A percentile compares a stretch with the other conserved stretches of the same genome.
Conservation (phyloP, 306 rosid species). For the Datisca glomerata region DNA sequence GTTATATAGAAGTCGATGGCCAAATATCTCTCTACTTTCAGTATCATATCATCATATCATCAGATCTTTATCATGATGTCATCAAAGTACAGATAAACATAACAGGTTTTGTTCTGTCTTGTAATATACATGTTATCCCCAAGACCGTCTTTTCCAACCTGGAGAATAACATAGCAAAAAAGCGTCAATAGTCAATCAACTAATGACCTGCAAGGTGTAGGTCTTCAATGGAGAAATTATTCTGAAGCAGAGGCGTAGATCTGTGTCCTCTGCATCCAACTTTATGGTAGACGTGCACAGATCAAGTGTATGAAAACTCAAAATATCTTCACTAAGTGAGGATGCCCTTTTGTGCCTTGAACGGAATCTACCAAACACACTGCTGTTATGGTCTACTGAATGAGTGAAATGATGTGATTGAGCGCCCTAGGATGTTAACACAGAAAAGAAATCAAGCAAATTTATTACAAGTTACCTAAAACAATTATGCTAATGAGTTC, state of each 20-base stretch:
- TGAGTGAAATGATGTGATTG: conserved; percentile 51
- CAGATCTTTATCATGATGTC: too few species aligned
- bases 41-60: too few species aligned
- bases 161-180: too few species aligned
- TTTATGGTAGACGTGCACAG: conserved; percentile 79
- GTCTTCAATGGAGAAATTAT: conserved; percentile 82
- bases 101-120: too few species aligned
- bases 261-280: conserved; percentile 91
- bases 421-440: conserved; percentile 34
- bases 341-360: conserved; percentile 47
- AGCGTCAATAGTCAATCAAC: conserved; percentile 8
- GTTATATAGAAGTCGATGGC: too few species aligned
- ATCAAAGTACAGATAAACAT: too few species aligned
- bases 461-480: conserved; percentile 1
- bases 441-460: conserved; percentile 13
- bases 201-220: conserved; percentile 75
- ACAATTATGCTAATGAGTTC: neutral
- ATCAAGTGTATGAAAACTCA: conserved; percentile 60
- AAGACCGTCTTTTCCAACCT: too few species aligned
- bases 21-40: too few species aligned
- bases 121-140: too few species aligned
- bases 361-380: conserved; percentile 93
- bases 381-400: conserved; percentile 56
- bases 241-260: conserved; percentile 92
- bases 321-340: conserved; percentile 56